Evolutionary conservation across 139 green algal species (phyloP).

Genomic region (Picochlorum sp.): DNA sequence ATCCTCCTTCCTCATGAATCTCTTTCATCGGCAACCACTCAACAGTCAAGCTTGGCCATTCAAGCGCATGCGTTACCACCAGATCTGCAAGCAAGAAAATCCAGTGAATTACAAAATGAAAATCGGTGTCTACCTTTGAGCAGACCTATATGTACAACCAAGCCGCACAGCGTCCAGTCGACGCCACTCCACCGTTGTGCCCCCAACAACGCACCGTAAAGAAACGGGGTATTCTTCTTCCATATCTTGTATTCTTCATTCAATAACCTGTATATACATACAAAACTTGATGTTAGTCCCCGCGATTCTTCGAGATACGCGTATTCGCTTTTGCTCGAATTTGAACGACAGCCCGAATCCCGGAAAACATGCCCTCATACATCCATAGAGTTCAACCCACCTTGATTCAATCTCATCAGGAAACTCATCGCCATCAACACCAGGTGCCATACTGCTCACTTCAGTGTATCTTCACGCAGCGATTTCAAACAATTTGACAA

Average conservation of each 20-base stretch:
- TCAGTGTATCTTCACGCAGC: not conserved
- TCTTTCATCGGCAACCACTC: conserved; percentile 84
- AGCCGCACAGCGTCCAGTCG: no score
- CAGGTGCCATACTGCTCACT: not conserved
- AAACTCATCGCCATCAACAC: conserved; percentile 35
- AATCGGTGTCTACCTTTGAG: not conserved
- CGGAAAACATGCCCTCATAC: not conserved
- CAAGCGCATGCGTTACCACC: conserved; percentile 96
- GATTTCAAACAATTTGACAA: not conserved
- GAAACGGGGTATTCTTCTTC: conserved; percentile 99
- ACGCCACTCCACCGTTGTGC: not conserved
- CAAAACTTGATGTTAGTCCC: not conserved
- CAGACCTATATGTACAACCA: no score
- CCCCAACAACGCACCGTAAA: conserved; percentile 68
- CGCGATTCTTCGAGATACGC: no score
- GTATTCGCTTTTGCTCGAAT: not conserved
- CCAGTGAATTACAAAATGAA: not conserved
- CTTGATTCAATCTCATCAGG: conserved; percentile 66
- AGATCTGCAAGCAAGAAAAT: conserved; percentile 78
- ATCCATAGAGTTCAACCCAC: not conserved
- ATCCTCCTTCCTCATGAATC: conserved; percentile 25
- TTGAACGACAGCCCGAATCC: not conserved
- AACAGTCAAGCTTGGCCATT: conserved; percentile 97
- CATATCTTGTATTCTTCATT: conserved; percentile 99
- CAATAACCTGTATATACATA: conserved; percentile 55